Base-by-base conservation (phyloP, 768 basidiomycete genomes). In the Trametes meyenii region DNA sequence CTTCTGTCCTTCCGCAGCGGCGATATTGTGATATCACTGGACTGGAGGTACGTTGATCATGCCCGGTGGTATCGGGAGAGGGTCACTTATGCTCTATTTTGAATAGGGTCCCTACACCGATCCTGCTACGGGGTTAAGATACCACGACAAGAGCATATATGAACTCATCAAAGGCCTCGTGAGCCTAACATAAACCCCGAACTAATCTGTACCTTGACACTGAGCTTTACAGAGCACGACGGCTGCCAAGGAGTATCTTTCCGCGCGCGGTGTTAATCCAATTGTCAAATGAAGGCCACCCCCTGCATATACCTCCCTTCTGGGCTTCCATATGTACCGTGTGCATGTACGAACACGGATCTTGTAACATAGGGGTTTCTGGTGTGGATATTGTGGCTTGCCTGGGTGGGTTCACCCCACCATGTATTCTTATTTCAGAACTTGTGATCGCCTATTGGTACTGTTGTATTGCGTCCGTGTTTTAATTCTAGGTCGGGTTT, bases 11-110 rank as follows among this genome's bases (percentile, higher is more conserved):
- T 8, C 92, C 92, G 3, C 88, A 86, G 49, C 80, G 81, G 60
- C 86, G 88, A 61, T 92, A 89, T 55, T 94, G 92, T 68, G 92
- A 94, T 74, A 93, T 94, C 16, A 94, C 92, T 0, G 90, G 92
- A 0, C 78, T 94, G 13, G 90, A 92, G 74, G 91, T 89, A 40
- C 2, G 42, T 33, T 8, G 74, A 62, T 52, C n/a, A 24, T 50
- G 8, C 2, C 14, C 5, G 29, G 16, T 13, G 26, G 5, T n/a
- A 3, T n/a, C 14, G 5, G n/a, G 2, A 8, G 6, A 8, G 19
- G 26, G 11, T 11, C 5, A 21, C 26, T 36, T 48, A 12, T 39
- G 21, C 12, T 7, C 16, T 26, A 23, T 46, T 14, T 7, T 2
- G 43, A n/a, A 19, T 14, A 91, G 90, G 91, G 89, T 0, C 90